Conservation (phyloP, 306 rosid species). For the Pterocarpus santalinus region DNA sequence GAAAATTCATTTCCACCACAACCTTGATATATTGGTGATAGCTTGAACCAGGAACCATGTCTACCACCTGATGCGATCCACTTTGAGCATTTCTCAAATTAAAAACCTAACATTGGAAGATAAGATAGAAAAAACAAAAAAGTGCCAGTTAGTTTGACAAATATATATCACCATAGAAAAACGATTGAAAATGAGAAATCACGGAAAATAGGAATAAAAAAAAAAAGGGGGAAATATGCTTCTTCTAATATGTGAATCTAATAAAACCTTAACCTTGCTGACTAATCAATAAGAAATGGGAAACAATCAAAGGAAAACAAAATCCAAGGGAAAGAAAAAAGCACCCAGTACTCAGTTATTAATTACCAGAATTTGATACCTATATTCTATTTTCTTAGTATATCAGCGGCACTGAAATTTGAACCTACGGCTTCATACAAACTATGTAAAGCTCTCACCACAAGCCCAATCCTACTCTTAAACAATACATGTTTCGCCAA, state of each 20-base stretch:
- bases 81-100: slow-evolving; percentile 31
- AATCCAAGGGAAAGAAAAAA: not conserved
- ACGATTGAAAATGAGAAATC: not conserved
- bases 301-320: slow-evolving; percentile 22
- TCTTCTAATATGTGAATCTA: slow-evolving; percentile 1
- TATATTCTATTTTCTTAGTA: not conserved
- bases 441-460: no score
- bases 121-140: no score
- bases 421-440: no score
- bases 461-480: not conserved
- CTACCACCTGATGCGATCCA: slow-evolving; percentile 30
- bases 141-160: slow-evolving; percentile 8
- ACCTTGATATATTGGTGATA: slow-evolving; percentile 28
- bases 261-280: not conserved
- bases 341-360: not conserved
- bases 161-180: not conserved
- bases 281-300: slow-evolving; percentile 13
- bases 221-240: not conserved
- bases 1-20: slow-evolving; percentile 39
- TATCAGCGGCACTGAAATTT: no score
- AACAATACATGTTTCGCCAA: not conserved
- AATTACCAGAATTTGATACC: not conserved
- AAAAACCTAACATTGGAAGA: slow-evolving; percentile 37
- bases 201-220: not conserved
- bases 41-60: not conserved